phyloP scores from a whole-genome alignment of 495 filamentous ascomycete species.

The Aspergillus bridgeri region DNA sequence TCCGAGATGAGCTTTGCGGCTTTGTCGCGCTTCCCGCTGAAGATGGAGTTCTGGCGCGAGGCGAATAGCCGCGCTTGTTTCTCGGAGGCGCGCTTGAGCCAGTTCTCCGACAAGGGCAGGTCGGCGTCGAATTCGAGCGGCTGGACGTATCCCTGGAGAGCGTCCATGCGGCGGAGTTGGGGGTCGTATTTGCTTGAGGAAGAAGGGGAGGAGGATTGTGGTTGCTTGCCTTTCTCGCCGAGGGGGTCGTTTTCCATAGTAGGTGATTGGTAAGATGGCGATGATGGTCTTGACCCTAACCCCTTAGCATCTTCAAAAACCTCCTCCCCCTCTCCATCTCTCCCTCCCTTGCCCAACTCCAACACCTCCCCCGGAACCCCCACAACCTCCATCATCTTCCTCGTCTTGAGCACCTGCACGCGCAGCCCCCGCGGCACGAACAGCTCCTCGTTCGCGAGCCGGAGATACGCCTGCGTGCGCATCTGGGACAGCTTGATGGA shows the following conservation, averaged over 20 bases:
- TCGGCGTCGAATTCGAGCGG: constrained; percentile 12
- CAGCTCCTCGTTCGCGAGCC: constrained; percentile 17
- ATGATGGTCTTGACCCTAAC: not conserved
- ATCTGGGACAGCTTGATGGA: constrained; percentile 12
- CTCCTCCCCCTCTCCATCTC: constrained; percentile 1
- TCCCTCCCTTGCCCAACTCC: not conserved
- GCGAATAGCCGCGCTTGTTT: constrained; percentile 12
- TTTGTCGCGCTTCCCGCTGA: constrained; percentile 9
- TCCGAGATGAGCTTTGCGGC: constrained; percentile 1
- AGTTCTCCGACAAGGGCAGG: constrained; percentile 10
- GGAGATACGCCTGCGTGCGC: constrained; percentile 22
- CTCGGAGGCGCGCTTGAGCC: constrained; percentile 17
- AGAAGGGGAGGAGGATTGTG: too few relatives aligned
- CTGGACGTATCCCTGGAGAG: constrained; percentile 14
- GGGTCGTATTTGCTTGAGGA: constrained; percentile 7
- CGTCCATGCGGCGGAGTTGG: constrained; percentile 17
- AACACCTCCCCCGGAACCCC: constrained; percentile 14
- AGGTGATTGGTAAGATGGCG: too few relatives aligned
- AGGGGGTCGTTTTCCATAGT: too few relatives aligned
- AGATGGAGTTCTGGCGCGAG: constrained; percentile 4
- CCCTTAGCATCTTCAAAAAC: not conserved
- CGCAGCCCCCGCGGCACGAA: constrained; percentile 21
- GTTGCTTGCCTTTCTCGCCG: too few relatives aligned
- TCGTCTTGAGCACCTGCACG: constrained; percentile 22
- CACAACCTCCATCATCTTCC: constrained; percentile 17